Conservation (phyloP, 129 eudicot species). For the Gnaphalium uliginosum region DNA sequence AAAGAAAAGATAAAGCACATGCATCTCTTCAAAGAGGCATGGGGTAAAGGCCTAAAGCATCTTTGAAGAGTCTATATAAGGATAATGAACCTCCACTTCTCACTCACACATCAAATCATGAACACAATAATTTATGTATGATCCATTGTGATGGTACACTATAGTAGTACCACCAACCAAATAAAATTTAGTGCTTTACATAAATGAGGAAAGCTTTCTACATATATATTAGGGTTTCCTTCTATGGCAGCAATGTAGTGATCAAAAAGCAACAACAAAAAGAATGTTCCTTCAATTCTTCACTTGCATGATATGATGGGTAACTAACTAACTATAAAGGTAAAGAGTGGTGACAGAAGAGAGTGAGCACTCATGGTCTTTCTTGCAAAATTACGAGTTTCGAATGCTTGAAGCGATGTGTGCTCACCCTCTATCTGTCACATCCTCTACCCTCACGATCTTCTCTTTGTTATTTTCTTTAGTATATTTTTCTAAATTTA, state of each 20-base stretch:
- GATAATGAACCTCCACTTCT: constrained; percentile 24
- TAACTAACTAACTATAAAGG: constrained; percentile 25
- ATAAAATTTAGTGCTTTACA: not conserved
- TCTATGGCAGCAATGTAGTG: not conserved
- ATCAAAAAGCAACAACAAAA: not conserved
- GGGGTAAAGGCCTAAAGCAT: constrained; percentile 10
- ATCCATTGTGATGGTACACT: too few species aligned
- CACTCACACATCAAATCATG: constrained; percentile 39
- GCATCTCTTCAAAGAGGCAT: constrained; percentile 33
- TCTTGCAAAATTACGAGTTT: constrained; percentile 48
- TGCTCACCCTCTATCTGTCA: constrained; percentile 55
- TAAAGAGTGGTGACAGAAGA: constrained; percentile 96
- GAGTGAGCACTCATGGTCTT: constrained; percentile 97
- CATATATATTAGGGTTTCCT: constrained; percentile 13
- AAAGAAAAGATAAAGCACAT: constrained; percentile 41
- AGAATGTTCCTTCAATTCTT: not conserved
- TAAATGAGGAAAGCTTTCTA: constrained; percentile 14
- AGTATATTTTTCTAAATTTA: not conserved
- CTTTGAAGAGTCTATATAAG: constrained; percentile 49
- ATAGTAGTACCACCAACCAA: constrained; percentile 20
- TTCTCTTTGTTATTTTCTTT: not conserved
- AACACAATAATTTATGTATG: constrained; percentile 22
- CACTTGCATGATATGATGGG: not conserved
- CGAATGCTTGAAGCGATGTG: constrained; percentile 39
- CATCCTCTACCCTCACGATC: constrained; percentile 6